Percentiles rank a stretch among this genome's conserved stretches.
These are phyloP conservation scores for Chlamydomonas asymmetrica DNA, from an alignment of 139 green algal species.

Conservation along the genomic window DNA sequence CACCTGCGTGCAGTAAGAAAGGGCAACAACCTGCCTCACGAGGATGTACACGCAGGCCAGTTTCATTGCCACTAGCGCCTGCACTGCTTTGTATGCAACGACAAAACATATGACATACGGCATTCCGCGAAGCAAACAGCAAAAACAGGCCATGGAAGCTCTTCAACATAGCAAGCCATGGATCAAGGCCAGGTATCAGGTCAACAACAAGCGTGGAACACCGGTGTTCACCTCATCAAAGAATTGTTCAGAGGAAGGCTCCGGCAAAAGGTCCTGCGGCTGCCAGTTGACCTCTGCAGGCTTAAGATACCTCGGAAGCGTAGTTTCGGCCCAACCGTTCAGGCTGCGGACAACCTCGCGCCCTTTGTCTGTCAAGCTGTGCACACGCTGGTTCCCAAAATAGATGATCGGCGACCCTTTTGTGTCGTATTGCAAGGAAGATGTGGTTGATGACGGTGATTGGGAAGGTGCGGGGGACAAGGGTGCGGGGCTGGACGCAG, in stretches of 20 bases:
- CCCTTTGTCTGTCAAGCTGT: constrained; percentile 54
- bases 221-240: constrained; percentile 82
- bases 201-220: too few species aligned
- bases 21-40: too few species aligned
- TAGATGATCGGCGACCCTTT: constrained; percentile 19
- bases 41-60: not conserved
- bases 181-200: too few species aligned
- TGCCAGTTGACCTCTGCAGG: constrained; percentile 85
- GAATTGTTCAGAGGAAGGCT: constrained; percentile 81
- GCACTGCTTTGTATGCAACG: not conserved
- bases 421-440: not conserved
- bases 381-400: constrained; percentile 56
- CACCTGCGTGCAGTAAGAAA: constrained; percentile 74
- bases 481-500: too few species aligned
- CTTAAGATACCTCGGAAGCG: constrained; percentile 69
- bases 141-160: not conserved
- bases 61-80: not conserved
- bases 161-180: too few species aligned
- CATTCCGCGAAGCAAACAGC: not conserved
- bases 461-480: too few species aligned
- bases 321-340: constrained; percentile 52
- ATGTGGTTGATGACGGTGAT: not conserved
- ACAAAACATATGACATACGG: not conserved
- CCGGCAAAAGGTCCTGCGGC: constrained; percentile 91
- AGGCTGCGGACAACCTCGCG: constrained; percentile 69